Percentiles rank a stretch among this genome's conserved stretches.
phyloP scores from a whole-genome alignment of 73 alveolate species.

The Paramecium bursaria region DNA sequence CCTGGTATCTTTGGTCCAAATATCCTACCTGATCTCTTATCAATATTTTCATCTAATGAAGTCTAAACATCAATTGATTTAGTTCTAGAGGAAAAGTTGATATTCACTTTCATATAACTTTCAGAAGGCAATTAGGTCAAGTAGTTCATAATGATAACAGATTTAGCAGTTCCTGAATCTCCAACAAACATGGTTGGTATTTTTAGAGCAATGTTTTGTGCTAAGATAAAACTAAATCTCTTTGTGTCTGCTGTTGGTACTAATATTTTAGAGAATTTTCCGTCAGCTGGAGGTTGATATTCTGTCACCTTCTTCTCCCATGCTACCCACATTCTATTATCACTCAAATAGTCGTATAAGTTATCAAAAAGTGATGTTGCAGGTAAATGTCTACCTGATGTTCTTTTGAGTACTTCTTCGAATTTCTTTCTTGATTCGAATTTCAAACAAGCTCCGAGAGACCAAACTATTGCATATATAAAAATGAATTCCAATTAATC shows the following conservation, averaged over 20 bases:
- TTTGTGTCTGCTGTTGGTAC: constrained; percentile 99
- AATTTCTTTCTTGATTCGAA: constrained; percentile 94
- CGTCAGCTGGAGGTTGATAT: constrained; percentile 85
- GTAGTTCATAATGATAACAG: constrained; percentile 77
- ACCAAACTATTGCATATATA: constrained; percentile 98
- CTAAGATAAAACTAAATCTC: constrained; percentile 93
- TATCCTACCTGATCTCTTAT: constrained; percentile 94
- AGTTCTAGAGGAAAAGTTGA: constrained; percentile 99
- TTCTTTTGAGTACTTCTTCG: constrained; percentile 90
- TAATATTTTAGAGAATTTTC: constrained; percentile 97
- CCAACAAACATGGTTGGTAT: constrained; percentile 98
- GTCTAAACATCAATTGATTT: constrained; percentile 95
- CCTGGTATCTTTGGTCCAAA: constrained; percentile 99
- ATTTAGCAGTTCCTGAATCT: constrained; percentile 95
- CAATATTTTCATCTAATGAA: constrained; percentile 96
- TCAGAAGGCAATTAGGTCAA: constrained; percentile 88
- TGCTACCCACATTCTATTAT: constrained; percentile 79
- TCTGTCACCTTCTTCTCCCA: constrained; percentile 91
- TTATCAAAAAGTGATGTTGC: constrained; percentile 78
- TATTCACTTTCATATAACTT: constrained; percentile 90
- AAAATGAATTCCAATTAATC: constrained; percentile 93
- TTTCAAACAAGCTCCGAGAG: constrained; percentile 95
- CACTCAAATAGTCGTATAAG: constrained; percentile 75
- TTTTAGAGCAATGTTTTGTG: constrained; percentile 82
- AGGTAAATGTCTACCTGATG: constrained; percentile 79